These are phyloP conservation scores for Cercophora newfieldiana DNA, from an alignment of 495 filamentous ascomycete species.

Conservation along the genomic window DNA sequence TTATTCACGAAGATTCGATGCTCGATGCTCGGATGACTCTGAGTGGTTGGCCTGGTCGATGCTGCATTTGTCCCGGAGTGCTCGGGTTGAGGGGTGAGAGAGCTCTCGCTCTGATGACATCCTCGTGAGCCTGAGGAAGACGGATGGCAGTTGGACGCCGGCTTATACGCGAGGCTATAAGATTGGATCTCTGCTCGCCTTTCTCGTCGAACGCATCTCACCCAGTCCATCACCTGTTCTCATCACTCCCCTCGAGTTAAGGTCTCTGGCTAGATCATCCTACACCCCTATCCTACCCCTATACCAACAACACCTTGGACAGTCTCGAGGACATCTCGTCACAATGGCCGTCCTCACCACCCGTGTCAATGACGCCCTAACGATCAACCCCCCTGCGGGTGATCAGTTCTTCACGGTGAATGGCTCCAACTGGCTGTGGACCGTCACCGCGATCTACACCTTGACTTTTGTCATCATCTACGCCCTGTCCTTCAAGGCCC, in stretches of 20 bases:
- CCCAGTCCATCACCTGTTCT: neutral
- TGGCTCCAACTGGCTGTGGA: slow-evolving; percentile 51
- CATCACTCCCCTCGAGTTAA: neutral
- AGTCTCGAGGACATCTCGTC: neutral
- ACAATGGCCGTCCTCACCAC: slow-evolving; percentile 24
- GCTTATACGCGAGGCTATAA: neutral
- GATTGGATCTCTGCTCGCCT: neutral
- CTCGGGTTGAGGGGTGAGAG: slow-evolving; percentile 20
- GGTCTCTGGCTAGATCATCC: neutral
- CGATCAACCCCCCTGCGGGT: slow-evolving; percentile 45
- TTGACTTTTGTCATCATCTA: slow-evolving; percentile 41
- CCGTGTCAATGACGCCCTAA: slow-evolving; percentile 44
- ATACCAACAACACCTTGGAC: neutral
- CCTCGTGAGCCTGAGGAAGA: neutral
- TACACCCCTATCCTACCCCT: neutral
- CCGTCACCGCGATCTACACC: slow-evolving; percentile 46
- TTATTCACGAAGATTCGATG: slow-evolving; percentile 5
- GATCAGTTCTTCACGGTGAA: slow-evolving; percentile 40
- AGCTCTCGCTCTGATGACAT: neutral
- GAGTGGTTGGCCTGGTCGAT: neutral
- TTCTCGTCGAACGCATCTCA: neutral
- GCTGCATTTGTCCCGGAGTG: slow-evolving; percentile 7
- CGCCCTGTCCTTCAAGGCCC: slow-evolving; percentile 40
- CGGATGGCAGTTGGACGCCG: neutral
- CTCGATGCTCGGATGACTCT: neutral